Percentiles rank a stretch among this genome's conserved stretches.
phyloP scores from a whole-genome alignment of 169 alveolate genomes.

The Fabrea salina region DNA sequence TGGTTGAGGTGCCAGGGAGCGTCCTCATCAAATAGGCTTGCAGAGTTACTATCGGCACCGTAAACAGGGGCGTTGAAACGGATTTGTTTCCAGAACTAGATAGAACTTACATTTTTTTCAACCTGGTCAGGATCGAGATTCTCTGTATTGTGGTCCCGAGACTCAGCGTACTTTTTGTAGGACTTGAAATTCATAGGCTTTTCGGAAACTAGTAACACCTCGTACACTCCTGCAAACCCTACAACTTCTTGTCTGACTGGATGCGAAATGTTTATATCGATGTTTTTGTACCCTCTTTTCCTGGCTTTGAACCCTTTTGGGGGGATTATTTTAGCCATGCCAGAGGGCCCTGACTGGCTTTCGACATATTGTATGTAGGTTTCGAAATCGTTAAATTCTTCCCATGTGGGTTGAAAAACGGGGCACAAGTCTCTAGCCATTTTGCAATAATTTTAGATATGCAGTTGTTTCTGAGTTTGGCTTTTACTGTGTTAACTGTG shows the following conservation, averaged over 20 bases:
- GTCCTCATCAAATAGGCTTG: constrained; percentile 55
- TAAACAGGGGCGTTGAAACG: constrained; percentile 72
- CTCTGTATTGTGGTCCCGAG: background rate
- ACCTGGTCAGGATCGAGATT: background rate
- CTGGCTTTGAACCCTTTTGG: constrained; percentile 25
- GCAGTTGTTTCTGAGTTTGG: no score
- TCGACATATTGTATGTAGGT: constrained; percentile 4
- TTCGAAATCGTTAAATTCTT: constrained; percentile 16
- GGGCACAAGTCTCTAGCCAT: background rate
- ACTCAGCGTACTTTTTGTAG: background rate
- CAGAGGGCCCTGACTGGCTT: background rate
- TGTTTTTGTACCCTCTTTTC: constrained; percentile 11
- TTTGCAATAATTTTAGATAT: no score
- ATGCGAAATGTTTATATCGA: background rate
- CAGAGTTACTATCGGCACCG: constrained; percentile 63
- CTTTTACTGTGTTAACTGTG: no score
- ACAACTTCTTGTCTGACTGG: constrained; percentile 14
- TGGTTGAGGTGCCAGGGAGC: constrained; percentile 58
- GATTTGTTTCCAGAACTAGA: constrained; percentile 65
- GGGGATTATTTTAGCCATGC: constrained; percentile 32
- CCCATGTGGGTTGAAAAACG: constrained; percentile 23
- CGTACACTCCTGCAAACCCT: constrained; percentile 24
- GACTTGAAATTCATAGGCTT: background rate
- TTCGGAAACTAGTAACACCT: background rate
- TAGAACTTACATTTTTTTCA: constrained; percentile 8